Evolutionary conservation across 192 early-diverging fungal species (phyloP), one percentile per base, ranked within the genome.

Genomic region (Coemansia sp.): DNA sequence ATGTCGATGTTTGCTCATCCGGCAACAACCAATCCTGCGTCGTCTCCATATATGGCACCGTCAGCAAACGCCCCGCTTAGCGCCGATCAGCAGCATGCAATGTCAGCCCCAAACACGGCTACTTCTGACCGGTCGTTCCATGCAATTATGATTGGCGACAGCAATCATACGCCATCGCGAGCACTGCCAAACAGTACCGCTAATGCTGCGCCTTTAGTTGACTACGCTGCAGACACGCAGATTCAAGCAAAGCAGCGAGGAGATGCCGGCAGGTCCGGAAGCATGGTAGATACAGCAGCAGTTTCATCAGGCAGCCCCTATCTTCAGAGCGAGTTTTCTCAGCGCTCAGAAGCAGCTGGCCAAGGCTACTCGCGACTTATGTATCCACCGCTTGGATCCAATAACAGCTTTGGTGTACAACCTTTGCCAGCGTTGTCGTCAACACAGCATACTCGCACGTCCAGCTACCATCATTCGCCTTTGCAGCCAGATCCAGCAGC

Each of bases 101-200:
- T 47, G 45, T 48, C 66, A 3, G 49, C 48, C 14, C 65, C 64
- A 55, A 63, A 53, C 45, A 63, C 71, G 11, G 61, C 72, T 26
- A 45, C 59, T 26, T 58, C 73, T 1, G 74, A 77, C 37, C 63
- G 59, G 20, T 77, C 74, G 13, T 77, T 70, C 19, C 74, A 77
- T 35, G 64, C 74, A 8, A 77, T 77, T 26, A 61, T 70, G 60
- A 77, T 77, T 42, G 60, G 74, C 35, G 74, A 77, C 52, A 63
- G 41, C 43, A 30, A 46, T 19, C 72, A 75, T 7, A 21, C 66
- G 2, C 48, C 49, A 30, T 21, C 50, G 33, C 38, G 46, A 30
- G 33, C 38, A 11, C 37, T 26, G 36, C 37, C 52, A 53, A 41
- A 15, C 20, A 41, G 14, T 37, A 23, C 38, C 14, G 26, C 57